These are phyloP conservation scores for Aspergillus fumigatus DNA, from an alignment of 2,329 filamentous ascomycete species.

Conservation along the genomic window DNA sequence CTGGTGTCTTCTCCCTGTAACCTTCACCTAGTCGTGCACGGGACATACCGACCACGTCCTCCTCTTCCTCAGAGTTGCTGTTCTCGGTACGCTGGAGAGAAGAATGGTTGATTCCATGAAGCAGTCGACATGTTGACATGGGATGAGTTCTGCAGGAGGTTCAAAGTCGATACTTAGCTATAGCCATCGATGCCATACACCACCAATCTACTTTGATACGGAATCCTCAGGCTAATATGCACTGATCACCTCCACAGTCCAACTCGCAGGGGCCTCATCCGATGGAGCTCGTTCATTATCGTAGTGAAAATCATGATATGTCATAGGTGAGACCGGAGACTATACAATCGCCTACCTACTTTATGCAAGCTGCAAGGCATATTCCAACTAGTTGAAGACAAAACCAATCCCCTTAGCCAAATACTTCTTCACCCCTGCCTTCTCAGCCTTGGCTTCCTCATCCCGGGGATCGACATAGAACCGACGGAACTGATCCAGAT, in stretches of 20 bases:
- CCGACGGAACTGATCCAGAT: conserved; percentile 28
- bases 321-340: neutral
- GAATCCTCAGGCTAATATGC: neutral
- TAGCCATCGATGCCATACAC: neutral
- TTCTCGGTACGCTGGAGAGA: conserved; percentile 47
- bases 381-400: conserved; percentile 3
- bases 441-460: conserved; percentile 11
- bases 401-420: conserved; percentile 3
- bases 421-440: conserved; percentile 1
- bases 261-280: neutral
- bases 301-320: neutral
- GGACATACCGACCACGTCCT: conserved; percentile 43
- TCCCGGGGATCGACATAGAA: conserved; percentile 10
- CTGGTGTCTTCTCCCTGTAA: conserved; percentile 58
- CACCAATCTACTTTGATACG: neutral
- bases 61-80: conserved; percentile 59
- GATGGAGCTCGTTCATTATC: neutral
- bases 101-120: conserved; percentile 51
- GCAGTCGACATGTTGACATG: conserved; percentile 51
- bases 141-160: conserved; percentile 47
- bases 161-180: conserved; percentile 50
- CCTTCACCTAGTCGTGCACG: neutral
- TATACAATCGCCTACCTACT: neutral
- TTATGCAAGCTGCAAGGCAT: neutral
- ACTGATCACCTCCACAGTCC: neutral